Base-by-base conservation (phyloP, 1,284 basidiomycete species). In the Leucocoprinus gongylophorus region DNA sequence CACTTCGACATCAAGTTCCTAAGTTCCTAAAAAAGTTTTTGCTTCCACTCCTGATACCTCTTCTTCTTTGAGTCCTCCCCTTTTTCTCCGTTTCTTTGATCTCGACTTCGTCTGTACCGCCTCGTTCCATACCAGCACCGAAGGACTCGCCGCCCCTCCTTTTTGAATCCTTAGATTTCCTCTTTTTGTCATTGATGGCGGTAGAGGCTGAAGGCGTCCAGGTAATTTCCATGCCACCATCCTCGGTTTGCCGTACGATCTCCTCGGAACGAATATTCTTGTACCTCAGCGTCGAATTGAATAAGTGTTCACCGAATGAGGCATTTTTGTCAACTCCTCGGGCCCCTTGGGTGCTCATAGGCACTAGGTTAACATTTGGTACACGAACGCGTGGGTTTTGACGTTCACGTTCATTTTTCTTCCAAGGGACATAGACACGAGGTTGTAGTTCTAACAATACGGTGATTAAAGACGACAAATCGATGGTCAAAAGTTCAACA, bases 121-220 rank as follows among this genome's bases (percentile, higher is more conserved):
- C 90, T 64, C 77, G 87, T 74, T 92, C 92, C 82, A 92, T 74
- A 26, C 88, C 93, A 43, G 80, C 86, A 44, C 87, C 95, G 66
- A 92, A 95, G 55, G 67, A 74, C 65, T 94, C 88, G 37, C 85
- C 80, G 17, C 83, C 82, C 62, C 83, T 82, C 59, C 76, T 70
- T 41, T 71, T 68, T 48, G 71, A 72, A 45, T 65, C 67, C 59
- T 69, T 71, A 37, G 55, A 55, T n/a, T 21, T 42, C n/a, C 33
- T 20, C 57, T 67, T 68, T 39, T 59, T 61, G 29, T 69, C 70
- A 30, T 65, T 66, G 48, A 72, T 69, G 15, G 57, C 58, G 15
- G 59, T 60, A 3, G 62, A 58, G 17, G 67, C 61, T 1, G 76
- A 74, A 1, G 85, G 84, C 8, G 83, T 67, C 76, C 79, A 88